Base-by-base conservation (phyloP, 768 basidiomycete species). In the Rhodosporidiobolus odoratus region DNA sequence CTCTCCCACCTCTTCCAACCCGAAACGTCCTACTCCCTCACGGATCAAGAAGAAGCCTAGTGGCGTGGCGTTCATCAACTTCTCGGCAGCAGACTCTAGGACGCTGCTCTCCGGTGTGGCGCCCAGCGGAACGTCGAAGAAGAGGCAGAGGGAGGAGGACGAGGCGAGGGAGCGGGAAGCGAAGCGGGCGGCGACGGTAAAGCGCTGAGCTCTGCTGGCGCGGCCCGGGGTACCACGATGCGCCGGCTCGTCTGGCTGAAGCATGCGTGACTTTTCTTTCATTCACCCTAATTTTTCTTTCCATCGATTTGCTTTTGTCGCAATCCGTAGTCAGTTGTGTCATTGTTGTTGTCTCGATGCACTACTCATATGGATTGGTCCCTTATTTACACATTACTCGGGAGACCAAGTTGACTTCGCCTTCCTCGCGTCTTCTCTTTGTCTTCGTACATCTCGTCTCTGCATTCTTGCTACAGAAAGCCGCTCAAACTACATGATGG, bases 41-140 rank as follows among this genome's bases (percentile, higher is more conserved):
- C 54, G 43, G 12, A 6, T 4, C 35, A 48, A 62, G 54, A 68
- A 61, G 48, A 17, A 30, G 2, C 15, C 25, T 7, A 54, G 37
- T 32, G 38, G 47, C n/a, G 38, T 69, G 32, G 56, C 65, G 62
- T 74, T 74, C 52, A 59, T 73, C 62, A 74, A 74, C 48, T 74
- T 67, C 30, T 60, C 65, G 23, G n/a, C 65, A 10, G 47, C 43
- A 23, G 73, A 74, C 54, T 25, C 58, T 6, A 60, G 32, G 32
- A 41, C 19, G 27, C n/a, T 74, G 2, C 38, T 74, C 19, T 25
- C 13, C 1, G 73, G 73, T 0, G 73, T 74, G 15, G 68, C 73
- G 27, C 68, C 65, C 45, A 67, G 65, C 32, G 73, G 73, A 23
- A 56, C 38, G 21, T 38, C 47, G 53, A 74, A 70, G 68, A 70